Evolutionary conservation across 2,329 filamentous ascomycete species (phyloP), one percentile per base, ranked within the genome.

Genomic region (Colletotrichum liriopes): DNA sequence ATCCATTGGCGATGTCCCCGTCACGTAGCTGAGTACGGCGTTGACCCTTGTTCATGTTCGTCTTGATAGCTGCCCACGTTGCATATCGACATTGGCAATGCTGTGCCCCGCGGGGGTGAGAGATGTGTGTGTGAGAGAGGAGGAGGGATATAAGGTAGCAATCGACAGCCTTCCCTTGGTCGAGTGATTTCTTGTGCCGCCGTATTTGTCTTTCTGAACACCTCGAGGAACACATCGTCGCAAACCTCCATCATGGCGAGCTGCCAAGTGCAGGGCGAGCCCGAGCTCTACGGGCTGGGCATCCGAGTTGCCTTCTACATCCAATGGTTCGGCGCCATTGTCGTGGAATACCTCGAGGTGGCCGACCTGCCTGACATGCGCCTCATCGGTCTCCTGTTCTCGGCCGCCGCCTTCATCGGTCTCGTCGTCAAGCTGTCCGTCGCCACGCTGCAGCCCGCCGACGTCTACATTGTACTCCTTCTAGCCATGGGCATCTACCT

Each of bases 281-380:
- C 80, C 47, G 79, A 78, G 32, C 74, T 82, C 59, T 83, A 83
- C 55, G 81, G 81, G 8, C 65, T 83, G 23, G 81, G 80, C 52
- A 79, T 83, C 63, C 78, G 81, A 5, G 75, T 77, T 29, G 77
- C 78, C 12, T 81, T 82, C 65, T 83, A 83, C 67, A 63, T 79
- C 29, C 80, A 82, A 71, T 84, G 82, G 82, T 77, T 82, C 49
- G 79, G 77, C 11, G 76, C 77, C 32, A 72, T 81, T 18, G n/a
- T 80, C 1, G 75, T 81, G 16, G 77, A 81, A 63, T 80, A 78
- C 61, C 66, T 80, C 37, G 79, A 79, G 47, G 77, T 78, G 47
- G 60, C 76, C 5, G 72, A 78, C 29, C 74, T 81, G 1, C 49
- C 76, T 8, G 77, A 78, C 56, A 72, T 82, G 26, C 80, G 81